These are phyloP conservation scores for Gypsophila paniculata DNA, from an alignment of 179 eudicot genomes.

Conservation along the genomic window DNA sequence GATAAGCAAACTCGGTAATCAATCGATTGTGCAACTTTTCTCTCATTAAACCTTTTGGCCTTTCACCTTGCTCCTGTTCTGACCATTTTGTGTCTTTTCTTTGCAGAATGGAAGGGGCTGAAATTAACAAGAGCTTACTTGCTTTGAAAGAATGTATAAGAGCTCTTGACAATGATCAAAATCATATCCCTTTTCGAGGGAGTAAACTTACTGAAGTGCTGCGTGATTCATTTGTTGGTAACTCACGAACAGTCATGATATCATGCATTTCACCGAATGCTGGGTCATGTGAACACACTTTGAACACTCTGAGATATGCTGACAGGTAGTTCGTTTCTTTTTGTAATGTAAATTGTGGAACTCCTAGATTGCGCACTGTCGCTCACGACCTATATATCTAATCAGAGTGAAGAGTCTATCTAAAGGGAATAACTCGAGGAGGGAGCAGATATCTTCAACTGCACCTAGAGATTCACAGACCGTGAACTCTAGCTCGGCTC, in stretches of 20 bases:
- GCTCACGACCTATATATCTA: constrained; percentile 4
- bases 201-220: constrained; percentile 96
- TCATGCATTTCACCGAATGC: constrained; percentile 92
- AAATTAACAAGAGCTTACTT: constrained; percentile 94
- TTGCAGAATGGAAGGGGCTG: constrained; percentile 97
- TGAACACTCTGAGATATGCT: constrained; percentile 92
- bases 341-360: neutral
- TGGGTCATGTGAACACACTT: constrained; percentile 95
- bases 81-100: neutral
- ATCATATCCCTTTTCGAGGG: constrained; percentile 95
- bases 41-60: neutral
- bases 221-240: constrained; percentile 94
- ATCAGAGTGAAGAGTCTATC: constrained; percentile 93
- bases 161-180: constrained; percentile 96
- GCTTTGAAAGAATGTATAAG: constrained; percentile 95
- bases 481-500: constrained; percentile 37
- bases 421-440: constrained; percentile 71
- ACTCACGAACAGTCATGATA: constrained; percentile 94
- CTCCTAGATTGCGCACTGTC: neutral
- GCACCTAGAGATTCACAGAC: constrained; percentile 53
- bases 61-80: constrained; percentile 5
- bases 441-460: constrained; percentile 51
- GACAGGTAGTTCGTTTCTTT: constrained; percentile 60
- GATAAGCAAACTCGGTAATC: constrained; percentile 87
- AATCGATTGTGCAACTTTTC: neutral